Evolutionary conservation across 1,139 yeast genomes (phyloP), one percentile per base, ranked within the genome.

Genomic region (Yamadazyma friedrichii): DNA sequence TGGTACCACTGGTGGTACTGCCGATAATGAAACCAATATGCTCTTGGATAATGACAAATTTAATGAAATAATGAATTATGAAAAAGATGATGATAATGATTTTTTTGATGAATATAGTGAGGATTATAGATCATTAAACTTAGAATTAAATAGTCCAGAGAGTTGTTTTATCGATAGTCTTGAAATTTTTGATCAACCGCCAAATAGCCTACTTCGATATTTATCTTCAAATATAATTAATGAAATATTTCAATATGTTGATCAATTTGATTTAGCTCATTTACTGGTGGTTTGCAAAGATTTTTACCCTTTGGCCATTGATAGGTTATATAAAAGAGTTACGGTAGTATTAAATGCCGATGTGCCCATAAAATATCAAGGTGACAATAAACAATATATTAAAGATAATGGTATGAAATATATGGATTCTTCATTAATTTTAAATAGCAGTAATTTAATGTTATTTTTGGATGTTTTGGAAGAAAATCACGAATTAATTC

Each of bases 371-470:
- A 41, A 49, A 33, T 66, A 61, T 47, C 17, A 48, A 2, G 43
- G 45, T 9, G 48, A 56, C 42, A 25, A 44, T 4, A 36, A 40
- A 5, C 20, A 30, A 13, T 67, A 56, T 45, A 53, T 67, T 8
- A 37, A 43, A n/a, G 67, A 64, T 6, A 61, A 59, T 45, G 73
- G 72, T 0, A 46, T 62, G 25, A 52, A 49, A 31, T 51, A 48
- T 45, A 65, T 67, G 72, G 65, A 67, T 41, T 53, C 63, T 12
- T 42, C 70, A 2, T 41, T 68, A 22, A 62, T 68, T 12, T 43
- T 64, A 12, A 43, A 46, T 12, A 39, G 54, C 12, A 42, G 41
- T 3, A 54, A 52, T 30, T 46, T 67, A 30, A 27, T 52, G 31
- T 42, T 41, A 39, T 62, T 67, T 38, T 42, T 62, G 10, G 41